Percentiles rank a stretch among this genome's conserved stretches.
phyloP scores from a whole-genome alignment of 345 rosid species.

The Microcos paniculata region DNA sequence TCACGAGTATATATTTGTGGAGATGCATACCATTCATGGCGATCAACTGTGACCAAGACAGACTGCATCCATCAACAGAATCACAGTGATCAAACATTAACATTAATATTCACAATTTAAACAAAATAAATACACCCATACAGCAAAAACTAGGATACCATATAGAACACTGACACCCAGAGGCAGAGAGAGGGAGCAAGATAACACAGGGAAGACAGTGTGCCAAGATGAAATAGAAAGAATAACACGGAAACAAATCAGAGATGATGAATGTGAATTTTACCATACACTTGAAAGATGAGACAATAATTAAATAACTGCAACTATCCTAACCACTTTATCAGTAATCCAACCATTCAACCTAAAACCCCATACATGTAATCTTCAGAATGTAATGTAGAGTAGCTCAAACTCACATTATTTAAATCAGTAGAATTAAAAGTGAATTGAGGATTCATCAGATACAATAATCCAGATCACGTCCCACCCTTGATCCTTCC shows the following conservation, averaged over 20 bases:
- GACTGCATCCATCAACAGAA: slow-evolving; percentile 53
- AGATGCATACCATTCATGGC: slow-evolving; percentile 96
- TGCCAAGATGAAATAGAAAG: background rate
- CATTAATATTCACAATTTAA: background rate
- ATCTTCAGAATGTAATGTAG: background rate
- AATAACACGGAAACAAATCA: background rate
- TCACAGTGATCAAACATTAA: background rate
- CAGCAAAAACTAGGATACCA: background rate
- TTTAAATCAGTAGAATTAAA: background rate
- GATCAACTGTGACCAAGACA: slow-evolving; percentile 78
- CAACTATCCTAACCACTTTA: background rate
- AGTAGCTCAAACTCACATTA: background rate
- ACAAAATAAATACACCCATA: background rate
- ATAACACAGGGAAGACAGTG: background rate
- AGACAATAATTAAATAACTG: background rate
- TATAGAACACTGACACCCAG: background rate
- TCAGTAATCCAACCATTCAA: background rate
- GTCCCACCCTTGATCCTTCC: background rate
- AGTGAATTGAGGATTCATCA: background rate
- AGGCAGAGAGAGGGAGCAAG: background rate
- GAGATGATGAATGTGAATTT: background rate
- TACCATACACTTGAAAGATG: background rate
- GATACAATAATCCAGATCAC: background rate
- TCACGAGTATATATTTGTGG: slow-evolving; percentile 89
- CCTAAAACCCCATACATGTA: background rate